A percentile compares a stretch with the other conserved stretches of the same genome.
These are phyloP conservation scores for Starmera pachycereana DNA, from an alignment of 805 yeast genomes.

Conservation along the genomic window DNA sequence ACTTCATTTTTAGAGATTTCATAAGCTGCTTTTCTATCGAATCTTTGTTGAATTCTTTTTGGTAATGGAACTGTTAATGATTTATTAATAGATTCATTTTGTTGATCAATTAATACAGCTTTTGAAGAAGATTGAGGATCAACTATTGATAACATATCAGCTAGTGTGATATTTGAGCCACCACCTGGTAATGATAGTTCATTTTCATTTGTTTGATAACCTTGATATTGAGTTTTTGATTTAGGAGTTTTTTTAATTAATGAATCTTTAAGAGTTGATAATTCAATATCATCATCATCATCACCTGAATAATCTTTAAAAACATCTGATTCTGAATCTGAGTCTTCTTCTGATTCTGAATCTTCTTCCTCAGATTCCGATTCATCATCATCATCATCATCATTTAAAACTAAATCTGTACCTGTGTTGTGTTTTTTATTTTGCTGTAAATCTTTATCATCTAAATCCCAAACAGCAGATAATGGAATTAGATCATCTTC, in stretches of 20 bases:
- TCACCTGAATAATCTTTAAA: conserved; percentile 33
- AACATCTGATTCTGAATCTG: conserved; percentile 19
- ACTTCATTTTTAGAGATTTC: conserved; percentile 83
- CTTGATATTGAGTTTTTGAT: conserved; percentile 38
- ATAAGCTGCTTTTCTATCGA: conserved; percentile 84
- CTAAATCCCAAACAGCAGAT: conserved; percentile 86
- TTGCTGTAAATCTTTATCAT: conserved; percentile 38
- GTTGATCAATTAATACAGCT: conserved; percentile 34
- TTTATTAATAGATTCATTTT: conserved; percentile 27
- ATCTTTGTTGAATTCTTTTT: conserved; percentile 70
- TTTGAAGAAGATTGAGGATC: conserved; percentile 39
- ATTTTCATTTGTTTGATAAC: conserved; percentile 50
- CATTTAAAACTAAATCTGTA: conserved; percentile 11
- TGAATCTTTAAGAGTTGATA: conserved; percentile 36
- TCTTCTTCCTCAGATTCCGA: conserved; percentile 11
- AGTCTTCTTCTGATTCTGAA: conserved; percentile 17
- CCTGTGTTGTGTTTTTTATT: conserved; percentile 17
- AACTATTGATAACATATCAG: conserved; percentile 67
- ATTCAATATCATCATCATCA: conserved; percentile 43
- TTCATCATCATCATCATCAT: conserved; percentile 18
- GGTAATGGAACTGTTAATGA: conserved; percentile 78
- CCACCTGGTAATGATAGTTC: conserved; percentile 59
- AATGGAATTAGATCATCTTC: conserved; percentile 66
- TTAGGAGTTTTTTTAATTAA: conserved; percentile 24
- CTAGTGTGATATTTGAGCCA: conserved; percentile 48